Conservation (phyloP, 805 yeast genomes). For the Clavispora asparagi region DNA sequence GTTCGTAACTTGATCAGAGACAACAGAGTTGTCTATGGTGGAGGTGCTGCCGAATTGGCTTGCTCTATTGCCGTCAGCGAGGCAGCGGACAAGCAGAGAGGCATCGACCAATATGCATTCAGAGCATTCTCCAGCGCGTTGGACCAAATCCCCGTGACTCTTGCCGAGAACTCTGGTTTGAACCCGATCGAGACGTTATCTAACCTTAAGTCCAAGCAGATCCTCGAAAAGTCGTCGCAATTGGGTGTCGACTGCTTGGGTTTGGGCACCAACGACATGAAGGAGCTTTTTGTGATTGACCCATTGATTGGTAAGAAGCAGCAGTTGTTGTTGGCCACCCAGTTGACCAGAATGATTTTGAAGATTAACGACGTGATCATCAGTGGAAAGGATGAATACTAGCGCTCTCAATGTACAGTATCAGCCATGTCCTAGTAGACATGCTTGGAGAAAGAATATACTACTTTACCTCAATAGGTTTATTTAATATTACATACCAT, state of each 20-base stretch:
- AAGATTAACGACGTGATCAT: conserved; percentile 96
- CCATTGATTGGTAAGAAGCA: conserved; percentile 97
- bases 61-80: conserved; percentile 87
- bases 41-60: conserved; percentile 96
- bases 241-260: conserved; percentile 95
- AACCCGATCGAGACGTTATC: conserved; percentile 91
- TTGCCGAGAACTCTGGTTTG: conserved; percentile 96
- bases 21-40: conserved; percentile 95
- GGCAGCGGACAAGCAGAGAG: conserved; percentile 88
- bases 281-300: conserved; percentile 88
- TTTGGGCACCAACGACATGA: conserved; percentile 86
- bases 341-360: conserved; percentile 93
- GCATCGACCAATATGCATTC: conserved; percentile 97
- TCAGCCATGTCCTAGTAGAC: neutral
- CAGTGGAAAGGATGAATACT: conserved; percentile 76
- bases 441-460: conserved; percentile 1
- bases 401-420: conserved; percentile 7
- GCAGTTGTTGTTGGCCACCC: conserved; percentile 92
- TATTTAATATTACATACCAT: neutral
- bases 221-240: conserved; percentile 60
- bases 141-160: conserved; percentile 87
- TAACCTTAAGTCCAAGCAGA: conserved; percentile 76
- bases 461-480: neutral
- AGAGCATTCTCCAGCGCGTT: conserved; percentile 89
- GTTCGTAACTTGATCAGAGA: conserved; percentile 93